A percentile compares a stretch with the other conserved stretches of the same genome.
Conservation (phyloP, 768 basidiomycete species). For the Sistotremastrum suecicum region DNA sequence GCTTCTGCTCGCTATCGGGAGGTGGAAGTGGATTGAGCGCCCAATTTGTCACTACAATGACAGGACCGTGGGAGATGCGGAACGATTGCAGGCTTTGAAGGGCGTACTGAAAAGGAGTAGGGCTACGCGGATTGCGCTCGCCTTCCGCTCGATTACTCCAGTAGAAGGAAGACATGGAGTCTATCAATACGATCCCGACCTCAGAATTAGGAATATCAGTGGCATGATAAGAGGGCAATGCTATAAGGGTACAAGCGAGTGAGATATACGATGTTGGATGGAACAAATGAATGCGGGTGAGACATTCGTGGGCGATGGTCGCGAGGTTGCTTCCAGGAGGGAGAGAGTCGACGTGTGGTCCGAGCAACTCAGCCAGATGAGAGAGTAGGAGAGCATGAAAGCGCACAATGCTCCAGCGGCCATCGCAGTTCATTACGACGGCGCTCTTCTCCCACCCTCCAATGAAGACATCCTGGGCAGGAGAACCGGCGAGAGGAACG, state of each 20-base stretch:
- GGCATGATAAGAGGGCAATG: slow-evolving; percentile 41
- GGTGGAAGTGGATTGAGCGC: slow-evolving; percentile 23
- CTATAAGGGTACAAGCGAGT: slow-evolving; percentile 50
- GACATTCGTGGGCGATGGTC: slow-evolving; percentile 17
- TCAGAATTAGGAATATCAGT: slow-evolving; percentile 34
- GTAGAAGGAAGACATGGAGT: slow-evolving; percentile 64
- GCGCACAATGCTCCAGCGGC: slow-evolving; percentile 42
- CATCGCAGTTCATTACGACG: slow-evolving; percentile 58
- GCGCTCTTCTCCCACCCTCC: slow-evolving; percentile 54
- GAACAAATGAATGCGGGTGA: slow-evolving; percentile 55
- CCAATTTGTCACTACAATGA: slow-evolving; percentile 52
- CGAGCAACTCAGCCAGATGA: slow-evolving; percentile 25
- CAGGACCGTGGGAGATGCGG: slow-evolving; percentile 32
- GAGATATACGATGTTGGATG: slow-evolving; percentile 51
- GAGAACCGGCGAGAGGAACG: slow-evolving; percentile 1
- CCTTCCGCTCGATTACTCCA: slow-evolving; percentile 60
- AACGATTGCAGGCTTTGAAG: slow-evolving; percentile 33
- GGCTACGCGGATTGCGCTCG: slow-evolving; percentile 28
- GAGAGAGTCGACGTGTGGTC: slow-evolving; percentile 2
- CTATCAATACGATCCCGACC: slow-evolving; percentile 55
- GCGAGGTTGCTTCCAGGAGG: slow-evolving; percentile 16
- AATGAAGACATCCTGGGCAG: slow-evolving; percentile 17
- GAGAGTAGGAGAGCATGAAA: slow-evolving; percentile 37
- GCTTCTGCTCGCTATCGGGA: slow-evolving; percentile 6
- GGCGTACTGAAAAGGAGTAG: slow-evolving; percentile 31